Evolutionary conservation across 2,329 filamentous ascomycete genomes (phyloP).

Genomic region (Ophiostoma himal-ulmi): DNA sequence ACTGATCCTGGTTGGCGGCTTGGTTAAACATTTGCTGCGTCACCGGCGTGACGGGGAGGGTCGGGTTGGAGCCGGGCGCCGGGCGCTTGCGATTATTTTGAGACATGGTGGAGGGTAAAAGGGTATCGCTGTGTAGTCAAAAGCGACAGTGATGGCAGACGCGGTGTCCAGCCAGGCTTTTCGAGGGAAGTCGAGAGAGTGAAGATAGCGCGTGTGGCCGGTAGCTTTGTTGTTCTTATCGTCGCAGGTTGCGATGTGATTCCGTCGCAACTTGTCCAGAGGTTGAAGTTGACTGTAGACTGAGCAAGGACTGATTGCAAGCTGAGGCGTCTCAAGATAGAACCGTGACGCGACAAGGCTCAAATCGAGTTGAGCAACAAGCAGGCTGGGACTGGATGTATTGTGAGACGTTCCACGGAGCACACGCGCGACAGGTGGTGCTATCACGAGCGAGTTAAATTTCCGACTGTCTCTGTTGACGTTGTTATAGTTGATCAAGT

Average conservation of each 20-base stretch:
- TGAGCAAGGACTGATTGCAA: not conserved
- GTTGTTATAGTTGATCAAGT: not conserved
- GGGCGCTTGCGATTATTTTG: slow-evolving; percentile 62
- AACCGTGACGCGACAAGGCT: not conserved
- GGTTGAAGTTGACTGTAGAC: not conserved
- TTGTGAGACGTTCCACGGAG: not conserved
- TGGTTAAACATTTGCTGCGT: slow-evolving; percentile 41
- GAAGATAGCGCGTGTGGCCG: not conserved
- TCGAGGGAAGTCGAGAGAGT: not conserved
- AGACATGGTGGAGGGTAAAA: slow-evolving; percentile 38
- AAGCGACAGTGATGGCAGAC: not conserved
- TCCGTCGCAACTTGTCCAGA: not conserved
- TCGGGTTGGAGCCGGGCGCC: slow-evolving; percentile 65
- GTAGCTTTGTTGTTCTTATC: not conserved
- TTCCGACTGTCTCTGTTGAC: not conserved
- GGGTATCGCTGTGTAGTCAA: not conserved
- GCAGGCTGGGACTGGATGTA: not conserved
- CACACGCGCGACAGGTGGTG: not conserved
- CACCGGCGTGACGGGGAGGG: slow-evolving; percentile 48
- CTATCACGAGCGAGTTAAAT: not conserved
- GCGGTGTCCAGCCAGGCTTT: not conserved
- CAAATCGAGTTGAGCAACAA: not conserved
- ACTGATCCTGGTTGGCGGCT: slow-evolving; percentile 42
- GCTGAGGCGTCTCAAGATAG: not conserved
- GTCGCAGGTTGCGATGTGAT: not conserved